A percentile compares a stretch with the other conserved stretches of the same genome.
Conservation (phyloP, 306 rosid genomes). For the Elaeagnus macrophylla region DNA sequence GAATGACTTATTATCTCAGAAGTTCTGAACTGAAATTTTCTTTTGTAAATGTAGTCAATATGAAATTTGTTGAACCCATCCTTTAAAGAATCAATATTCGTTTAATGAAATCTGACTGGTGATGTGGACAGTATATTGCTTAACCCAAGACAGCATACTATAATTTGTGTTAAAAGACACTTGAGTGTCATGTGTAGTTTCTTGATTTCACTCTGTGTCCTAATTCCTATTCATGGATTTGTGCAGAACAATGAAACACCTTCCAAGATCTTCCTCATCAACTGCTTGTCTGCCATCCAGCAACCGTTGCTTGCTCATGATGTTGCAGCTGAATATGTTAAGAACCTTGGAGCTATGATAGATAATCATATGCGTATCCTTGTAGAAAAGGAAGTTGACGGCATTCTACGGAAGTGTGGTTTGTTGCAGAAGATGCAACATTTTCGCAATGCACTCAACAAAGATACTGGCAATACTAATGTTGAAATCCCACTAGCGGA, state of each 20-base stretch:
- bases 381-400: slow-evolving; percentile 74
- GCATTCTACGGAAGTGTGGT: slow-evolving; percentile 56
- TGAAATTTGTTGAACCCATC: too few species aligned
- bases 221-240: slow-evolving; percentile 16
- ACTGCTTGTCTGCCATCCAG: slow-evolving; percentile 78
- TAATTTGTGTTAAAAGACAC: too few species aligned
- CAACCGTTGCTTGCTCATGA: slow-evolving; percentile 73
- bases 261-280: slow-evolving; percentile 87
- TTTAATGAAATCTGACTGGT: too few species aligned
- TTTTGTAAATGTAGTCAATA: too few species aligned
- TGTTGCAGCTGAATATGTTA: slow-evolving; percentile 65
- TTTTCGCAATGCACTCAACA: slow-evolving; percentile 34
- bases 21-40: too few species aligned
- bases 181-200: neutral
- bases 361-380: slow-evolving; percentile 57
- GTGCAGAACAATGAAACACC: slow-evolving; percentile 76
- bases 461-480: slow-evolving; percentile 27
- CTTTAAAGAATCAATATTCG: too few species aligned
- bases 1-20: too few species aligned
- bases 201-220: slow-evolving; percentile 1
- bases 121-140: too few species aligned
- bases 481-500: slow-evolving; percentile 55
- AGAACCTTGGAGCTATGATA: slow-evolving; percentile 67
- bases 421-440: slow-evolving; percentile 64
- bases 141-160: too few species aligned